phyloP scores from a whole-genome alignment of 2,329 filamentous ascomycete genomes.

The Zarea fungicola region DNA sequence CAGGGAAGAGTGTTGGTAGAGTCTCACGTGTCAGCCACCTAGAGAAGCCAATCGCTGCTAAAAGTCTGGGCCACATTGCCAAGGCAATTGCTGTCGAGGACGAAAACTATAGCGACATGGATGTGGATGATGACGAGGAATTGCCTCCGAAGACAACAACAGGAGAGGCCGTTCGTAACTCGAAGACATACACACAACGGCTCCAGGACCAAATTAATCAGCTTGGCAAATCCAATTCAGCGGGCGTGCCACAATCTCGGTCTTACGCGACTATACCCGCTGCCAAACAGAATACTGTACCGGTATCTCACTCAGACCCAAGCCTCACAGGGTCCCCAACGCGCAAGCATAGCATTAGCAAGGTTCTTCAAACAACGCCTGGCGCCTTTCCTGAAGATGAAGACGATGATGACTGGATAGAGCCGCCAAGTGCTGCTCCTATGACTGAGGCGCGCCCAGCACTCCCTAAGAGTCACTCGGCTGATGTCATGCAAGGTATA shows the following conservation, averaged over 20 bases:
- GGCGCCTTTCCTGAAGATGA: slow-evolving; percentile 57
- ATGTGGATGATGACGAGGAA: slow-evolving; percentile 42
- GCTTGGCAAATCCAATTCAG: slow-evolving; percentile 54
- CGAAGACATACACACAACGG: slow-evolving; percentile 88
- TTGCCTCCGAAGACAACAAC: slow-evolving; percentile 39
- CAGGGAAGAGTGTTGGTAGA: slow-evolving; percentile 77
- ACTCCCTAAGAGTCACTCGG: slow-evolving; percentile 55
- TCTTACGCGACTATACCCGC: slow-evolving; percentile 36
- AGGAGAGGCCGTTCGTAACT: slow-evolving; percentile 45
- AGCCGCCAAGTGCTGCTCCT: slow-evolving; percentile 38
- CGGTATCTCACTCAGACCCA: slow-evolving; percentile 23
- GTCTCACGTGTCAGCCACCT: slow-evolving; percentile 73
- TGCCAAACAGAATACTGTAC: slow-evolving; percentile 25
- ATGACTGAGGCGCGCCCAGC: slow-evolving; percentile 39
- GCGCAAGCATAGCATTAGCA: slow-evolving; percentile 22
- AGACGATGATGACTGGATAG: slow-evolving; percentile 59
- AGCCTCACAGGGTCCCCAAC: slow-evolving; percentile 25
- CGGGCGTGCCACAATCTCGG: slow-evolving; percentile 42
- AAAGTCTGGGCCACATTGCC: slow-evolving; percentile 55
- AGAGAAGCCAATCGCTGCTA: slow-evolving; percentile 69
- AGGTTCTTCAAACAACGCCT: slow-evolving; percentile 40
- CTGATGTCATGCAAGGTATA: slow-evolving; percentile 56
- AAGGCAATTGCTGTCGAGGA: slow-evolving; percentile 41
- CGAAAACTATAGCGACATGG: slow-evolving; percentile 48
- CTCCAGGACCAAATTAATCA: slow-evolving; percentile 88